Conservation (phyloP, 2,329 filamentous ascomycete species). For the Xylaria multiplex region DNA sequence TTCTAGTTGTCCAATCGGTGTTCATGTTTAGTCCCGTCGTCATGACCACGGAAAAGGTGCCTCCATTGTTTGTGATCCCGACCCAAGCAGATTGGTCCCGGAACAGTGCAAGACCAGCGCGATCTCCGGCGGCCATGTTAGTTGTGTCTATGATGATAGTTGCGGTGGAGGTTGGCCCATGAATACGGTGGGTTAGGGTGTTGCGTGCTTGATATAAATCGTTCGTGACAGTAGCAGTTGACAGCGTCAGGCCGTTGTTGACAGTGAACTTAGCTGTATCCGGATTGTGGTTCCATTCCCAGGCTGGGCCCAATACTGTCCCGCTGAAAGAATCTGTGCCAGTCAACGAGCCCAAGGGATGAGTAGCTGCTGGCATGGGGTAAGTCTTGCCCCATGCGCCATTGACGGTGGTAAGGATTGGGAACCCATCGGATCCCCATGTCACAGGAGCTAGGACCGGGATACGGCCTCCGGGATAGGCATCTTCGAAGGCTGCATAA, state of each 20-base stretch:
- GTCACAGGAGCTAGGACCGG: slow-evolving; percentile 66
- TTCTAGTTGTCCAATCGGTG: slow-evolving; percentile 46
- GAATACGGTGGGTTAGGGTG: slow-evolving; percentile 59
- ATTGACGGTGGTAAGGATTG: slow-evolving; percentile 54
- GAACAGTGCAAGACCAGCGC: slow-evolving; percentile 62
- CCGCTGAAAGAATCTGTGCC: slow-evolving; percentile 60
- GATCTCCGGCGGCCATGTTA: slow-evolving; percentile 62
- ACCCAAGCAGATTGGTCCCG: slow-evolving; percentile 65
- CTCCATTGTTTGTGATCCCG: slow-evolving; percentile 56
- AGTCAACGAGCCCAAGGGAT: slow-evolving; percentile 44
- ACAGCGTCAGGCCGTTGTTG: slow-evolving; percentile 57
- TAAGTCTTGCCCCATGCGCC: slow-evolving; percentile 61
- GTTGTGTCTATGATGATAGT: slow-evolving; percentile 62
- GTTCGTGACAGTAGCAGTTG: slow-evolving; percentile 61
- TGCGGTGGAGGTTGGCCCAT: slow-evolving; percentile 57
- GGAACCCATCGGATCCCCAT: slow-evolving; percentile 64
- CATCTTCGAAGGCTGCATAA: slow-evolving; percentile 66
- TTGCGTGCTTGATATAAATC: slow-evolving; percentile 61
- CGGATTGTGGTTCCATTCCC: slow-evolving; percentile 73
- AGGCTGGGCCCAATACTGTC: slow-evolving; percentile 55
- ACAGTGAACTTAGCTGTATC: slow-evolving; percentile 59
- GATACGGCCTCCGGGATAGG: slow-evolving; percentile 66
- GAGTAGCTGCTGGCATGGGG: slow-evolving; percentile 49
- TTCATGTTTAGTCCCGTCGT: slow-evolving; percentile 54
- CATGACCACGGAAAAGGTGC: slow-evolving; percentile 47